Conservation (phyloP, 495 filamentous ascomycete species). For the Hypoxylon trugodes region DNA sequence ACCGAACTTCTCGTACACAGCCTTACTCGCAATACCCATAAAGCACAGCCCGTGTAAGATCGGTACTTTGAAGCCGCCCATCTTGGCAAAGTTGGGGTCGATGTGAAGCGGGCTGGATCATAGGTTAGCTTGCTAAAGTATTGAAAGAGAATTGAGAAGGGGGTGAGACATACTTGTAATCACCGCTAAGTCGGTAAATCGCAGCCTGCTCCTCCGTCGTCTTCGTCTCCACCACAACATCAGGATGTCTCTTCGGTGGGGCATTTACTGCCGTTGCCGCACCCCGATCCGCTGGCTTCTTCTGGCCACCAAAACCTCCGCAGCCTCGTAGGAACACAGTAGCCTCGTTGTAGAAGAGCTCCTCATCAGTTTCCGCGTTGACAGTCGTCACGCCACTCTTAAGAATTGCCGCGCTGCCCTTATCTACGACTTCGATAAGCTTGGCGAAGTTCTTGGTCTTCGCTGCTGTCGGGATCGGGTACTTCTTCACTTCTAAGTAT, state of each 20-base stretch:
- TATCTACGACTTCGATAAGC: slow-evolving; percentile 94
- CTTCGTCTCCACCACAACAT: slow-evolving; percentile 85
- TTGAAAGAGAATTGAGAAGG: neutral
- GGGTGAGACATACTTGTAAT: slow-evolving; percentile 64
- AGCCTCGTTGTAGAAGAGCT: slow-evolving; percentile 96
- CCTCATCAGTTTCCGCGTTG: slow-evolving; percentile 83
- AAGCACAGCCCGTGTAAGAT: slow-evolving; percentile 97
- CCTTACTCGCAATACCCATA: slow-evolving; percentile 91
- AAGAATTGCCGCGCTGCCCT: slow-evolving; percentile 89
- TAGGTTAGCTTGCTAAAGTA: slow-evolving; percentile 4
- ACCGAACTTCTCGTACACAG: slow-evolving; percentile 84
- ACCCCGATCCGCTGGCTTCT: slow-evolving; percentile 80
- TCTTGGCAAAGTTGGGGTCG: slow-evolving; percentile 92
- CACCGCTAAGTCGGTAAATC: slow-evolving; percentile 91
- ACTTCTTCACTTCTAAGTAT: slow-evolving; percentile 94
- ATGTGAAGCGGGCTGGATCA: slow-evolving; percentile 84
- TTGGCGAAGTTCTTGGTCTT: slow-evolving; percentile 82
- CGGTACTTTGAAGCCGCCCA: slow-evolving; percentile 93
- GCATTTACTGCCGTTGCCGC: slow-evolving; percentile 80
- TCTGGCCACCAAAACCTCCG: slow-evolving; percentile 89
- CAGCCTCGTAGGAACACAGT: slow-evolving; percentile 91
- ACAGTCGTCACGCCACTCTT: slow-evolving; percentile 79
- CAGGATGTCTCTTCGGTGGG: slow-evolving; percentile 78
- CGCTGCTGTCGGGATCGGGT: slow-evolving; percentile 88
- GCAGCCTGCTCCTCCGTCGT: slow-evolving; percentile 95